These are phyloP conservation scores for Fusarium tjaetaba DNA, from an alignment of 2,329 filamentous ascomycete species.

Conservation along the genomic window DNA sequence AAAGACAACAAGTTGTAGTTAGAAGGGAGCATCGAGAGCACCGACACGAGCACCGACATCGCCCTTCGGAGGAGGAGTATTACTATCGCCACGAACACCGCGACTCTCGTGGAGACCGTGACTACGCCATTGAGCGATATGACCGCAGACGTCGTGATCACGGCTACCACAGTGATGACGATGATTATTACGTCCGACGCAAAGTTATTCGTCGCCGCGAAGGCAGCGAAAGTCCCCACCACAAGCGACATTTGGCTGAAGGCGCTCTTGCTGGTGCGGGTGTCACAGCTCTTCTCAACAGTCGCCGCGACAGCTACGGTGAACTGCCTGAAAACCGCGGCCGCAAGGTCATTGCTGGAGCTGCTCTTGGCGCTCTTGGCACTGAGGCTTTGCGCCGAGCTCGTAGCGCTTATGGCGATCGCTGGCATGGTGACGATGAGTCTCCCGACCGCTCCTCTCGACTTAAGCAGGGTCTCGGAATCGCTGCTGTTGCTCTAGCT, in stretches of 20 bases:
- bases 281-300: slow-evolving; percentile 66
- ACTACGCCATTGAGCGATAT: slow-evolving; percentile 50
- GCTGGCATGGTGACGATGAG: slow-evolving; percentile 53
- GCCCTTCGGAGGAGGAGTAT: slow-evolving; percentile 57
- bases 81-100: slow-evolving; percentile 61
- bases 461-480: slow-evolving; percentile 69
- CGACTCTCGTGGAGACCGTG: slow-evolving; percentile 51
- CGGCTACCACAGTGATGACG: slow-evolving; percentile 58
- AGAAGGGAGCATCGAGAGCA: slow-evolving; percentile 46
- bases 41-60: slow-evolving; percentile 16
- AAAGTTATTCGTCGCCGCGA: slow-evolving; percentile 61
- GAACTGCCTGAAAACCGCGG: slow-evolving; percentile 63
- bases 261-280: slow-evolving; percentile 73
- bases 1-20: slow-evolving; percentile 48
- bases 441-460: slow-evolving; percentile 57
- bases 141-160: slow-evolving; percentile 55
- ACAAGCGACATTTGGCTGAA: slow-evolving; percentile 69
- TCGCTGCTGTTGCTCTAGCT: slow-evolving; percentile 71
- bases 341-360: slow-evolving; percentile 68
- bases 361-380: slow-evolving; percentile 70
- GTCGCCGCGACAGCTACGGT: slow-evolving; percentile 62
- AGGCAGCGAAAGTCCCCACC: slow-evolving; percentile 61
- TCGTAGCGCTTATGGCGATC: slow-evolving; percentile 68
- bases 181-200: slow-evolving; percentile 59
- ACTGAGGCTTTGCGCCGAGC: slow-evolving; percentile 70